These are phyloP conservation scores for Breviolum minutum DNA, from an alignment of 73 alveolate genomes.

Conservation along the genomic window DNA sequence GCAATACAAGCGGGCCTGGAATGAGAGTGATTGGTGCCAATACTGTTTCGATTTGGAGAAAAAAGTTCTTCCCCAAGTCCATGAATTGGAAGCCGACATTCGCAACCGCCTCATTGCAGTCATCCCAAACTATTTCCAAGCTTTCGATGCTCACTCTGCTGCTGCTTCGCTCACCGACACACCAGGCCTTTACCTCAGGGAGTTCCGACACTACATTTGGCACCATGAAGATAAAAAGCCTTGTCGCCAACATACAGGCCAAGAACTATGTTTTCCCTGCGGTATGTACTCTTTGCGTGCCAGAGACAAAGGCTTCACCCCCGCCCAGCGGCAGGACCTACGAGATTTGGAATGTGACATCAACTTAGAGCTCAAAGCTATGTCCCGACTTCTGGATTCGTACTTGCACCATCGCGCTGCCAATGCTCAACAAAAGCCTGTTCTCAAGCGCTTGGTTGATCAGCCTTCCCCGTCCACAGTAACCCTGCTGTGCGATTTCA, in stretches of 20 bases:
- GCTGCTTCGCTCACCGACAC: background rate
- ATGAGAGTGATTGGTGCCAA: background rate
- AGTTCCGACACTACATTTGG: background rate
- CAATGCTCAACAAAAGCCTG: background rate
- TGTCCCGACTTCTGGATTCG: background rate
- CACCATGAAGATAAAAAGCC: background rate
- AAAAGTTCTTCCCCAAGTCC: background rate
- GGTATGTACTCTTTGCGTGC: background rate
- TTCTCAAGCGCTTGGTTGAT: background rate
- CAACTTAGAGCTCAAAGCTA: background rate
- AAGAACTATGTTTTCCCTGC: background rate
- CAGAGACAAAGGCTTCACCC: background rate
- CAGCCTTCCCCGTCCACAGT: background rate
- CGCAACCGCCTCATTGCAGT: background rate
- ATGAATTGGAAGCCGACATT: background rate
- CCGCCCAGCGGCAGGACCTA: background rate
- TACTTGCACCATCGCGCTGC: slow-evolving; percentile 29
- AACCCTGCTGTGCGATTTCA: background rate
- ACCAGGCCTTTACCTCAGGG: background rate
- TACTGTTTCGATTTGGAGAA: background rate
- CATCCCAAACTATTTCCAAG: background rate
- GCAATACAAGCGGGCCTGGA: background rate
- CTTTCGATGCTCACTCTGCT: background rate
- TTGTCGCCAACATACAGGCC: background rate
- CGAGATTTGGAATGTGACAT: background rate